These are phyloP conservation scores for Amauroascus niger DNA, from an alignment of 2,329 filamentous ascomycete species.

Conservation along the genomic window DNA sequence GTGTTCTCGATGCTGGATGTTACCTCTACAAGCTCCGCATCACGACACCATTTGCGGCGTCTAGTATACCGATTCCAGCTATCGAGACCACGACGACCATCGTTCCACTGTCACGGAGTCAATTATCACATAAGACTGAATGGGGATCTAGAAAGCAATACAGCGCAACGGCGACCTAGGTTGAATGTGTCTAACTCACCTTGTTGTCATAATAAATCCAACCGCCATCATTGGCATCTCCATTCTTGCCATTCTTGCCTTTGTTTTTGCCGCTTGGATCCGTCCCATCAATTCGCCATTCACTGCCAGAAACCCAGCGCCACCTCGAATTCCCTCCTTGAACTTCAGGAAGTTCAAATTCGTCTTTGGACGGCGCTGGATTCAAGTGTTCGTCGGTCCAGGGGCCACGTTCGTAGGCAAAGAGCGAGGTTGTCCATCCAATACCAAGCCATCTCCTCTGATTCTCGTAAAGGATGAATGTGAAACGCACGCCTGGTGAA, in stretches of 20 bases:
- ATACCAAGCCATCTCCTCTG: conserved; percentile 90
- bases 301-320: conserved; percentile 75
- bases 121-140: too few relatives aligned
- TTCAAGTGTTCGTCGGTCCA: conserved; percentile 98
- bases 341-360: conserved; percentile 58
- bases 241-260: conserved; percentile 36
- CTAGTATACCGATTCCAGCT: conserved; percentile 93
- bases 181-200: conserved; percentile 42
- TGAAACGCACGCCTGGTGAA: conserved; percentile 81
- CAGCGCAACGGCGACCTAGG: not conserved
- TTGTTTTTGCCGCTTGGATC: conserved; percentile 28
- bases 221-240: conserved; percentile 57
- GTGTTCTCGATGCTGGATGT: conserved; percentile 18
- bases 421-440: conserved; percentile 85
- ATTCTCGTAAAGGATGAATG: conserved; percentile 93
- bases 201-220: conserved; percentile 99
- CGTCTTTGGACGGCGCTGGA: conserved; percentile 61
- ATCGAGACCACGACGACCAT: conserved; percentile 71
- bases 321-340: conserved; percentile 55
- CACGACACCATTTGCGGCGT: conserved; percentile 88
- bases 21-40: conserved; percentile 85
- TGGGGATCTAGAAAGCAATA: too few relatives aligned
- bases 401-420: conserved; percentile 76
- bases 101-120: conserved; percentile 61
- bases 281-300: conserved; percentile 76